A percentile compares a stretch with the other conserved stretches of the same genome.
phyloP scores from a whole-genome alignment of 805 yeast species.

The Candida insectalens region DNA sequence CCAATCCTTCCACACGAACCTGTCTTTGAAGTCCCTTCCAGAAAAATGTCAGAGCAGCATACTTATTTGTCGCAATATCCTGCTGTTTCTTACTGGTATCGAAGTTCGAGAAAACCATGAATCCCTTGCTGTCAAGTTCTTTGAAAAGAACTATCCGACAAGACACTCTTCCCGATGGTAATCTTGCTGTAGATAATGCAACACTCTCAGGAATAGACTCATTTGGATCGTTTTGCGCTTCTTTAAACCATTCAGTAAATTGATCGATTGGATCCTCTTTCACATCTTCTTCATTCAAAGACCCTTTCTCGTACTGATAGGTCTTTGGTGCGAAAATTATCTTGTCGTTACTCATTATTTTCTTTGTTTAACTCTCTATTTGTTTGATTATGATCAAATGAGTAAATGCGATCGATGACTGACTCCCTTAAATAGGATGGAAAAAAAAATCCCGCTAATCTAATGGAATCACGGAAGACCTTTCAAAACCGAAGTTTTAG shows the following conservation, averaged over 20 bases:
- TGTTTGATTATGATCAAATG: not conserved
- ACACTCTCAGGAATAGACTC: slow-evolving; percentile 72
- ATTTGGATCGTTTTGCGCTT: slow-evolving; percentile 44
- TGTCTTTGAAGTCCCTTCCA: slow-evolving; percentile 91
- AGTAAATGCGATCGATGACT: too few species aligned
- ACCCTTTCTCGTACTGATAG: slow-evolving; percentile 70
- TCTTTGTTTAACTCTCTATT: not conserved
- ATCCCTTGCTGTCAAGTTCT: slow-evolving; percentile 79
- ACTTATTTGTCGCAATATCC: slow-evolving; percentile 64
- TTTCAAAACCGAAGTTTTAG: too few species aligned
- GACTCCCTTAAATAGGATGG: too few species aligned
- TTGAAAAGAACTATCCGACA: slow-evolving; percentile 79
- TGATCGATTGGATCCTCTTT: slow-evolving; percentile 58
- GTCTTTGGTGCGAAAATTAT: slow-evolving; percentile 69
- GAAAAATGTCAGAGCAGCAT: slow-evolving; percentile 79
- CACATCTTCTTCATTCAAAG: slow-evolving; percentile 46
- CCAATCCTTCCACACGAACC: slow-evolving; percentile 82
- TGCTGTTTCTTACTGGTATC: slow-evolving; percentile 70
- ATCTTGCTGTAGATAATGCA: slow-evolving; percentile 79
- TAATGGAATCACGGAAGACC: too few species aligned
- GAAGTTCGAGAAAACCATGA: slow-evolving; percentile 89
- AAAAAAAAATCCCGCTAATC: too few species aligned
- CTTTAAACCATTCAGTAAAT: slow-evolving; percentile 78
- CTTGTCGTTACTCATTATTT: slow-evolving; percentile 1
- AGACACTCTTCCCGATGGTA: slow-evolving; percentile 88